Evolutionary conservation across 2,329 filamentous ascomycete genomes (phyloP), one percentile per base, ranked within the genome.

Genomic region (Exophiala mesophila): DNA sequence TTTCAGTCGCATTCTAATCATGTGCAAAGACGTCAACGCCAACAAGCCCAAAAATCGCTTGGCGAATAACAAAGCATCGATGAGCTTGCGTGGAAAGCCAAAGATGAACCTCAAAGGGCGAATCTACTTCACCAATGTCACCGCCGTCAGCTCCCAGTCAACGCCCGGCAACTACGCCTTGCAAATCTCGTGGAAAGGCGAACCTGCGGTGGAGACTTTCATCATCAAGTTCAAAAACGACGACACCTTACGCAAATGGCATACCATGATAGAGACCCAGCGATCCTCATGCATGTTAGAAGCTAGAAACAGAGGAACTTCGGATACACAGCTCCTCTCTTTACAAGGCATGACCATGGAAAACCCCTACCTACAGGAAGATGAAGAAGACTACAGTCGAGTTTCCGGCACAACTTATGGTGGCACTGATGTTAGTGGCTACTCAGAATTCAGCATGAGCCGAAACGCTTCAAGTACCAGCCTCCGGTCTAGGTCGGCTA

Each of bases 71-170:
- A 88, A 85, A 62, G 85, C 88, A 42, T 90, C 87, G 60, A 82
- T 71, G 13, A 59, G 71, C 12, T 82, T 78, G 61, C 85, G 79
- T 57, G 84, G 83, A 30, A 95, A 90, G 65, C 69, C 73, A 19
- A 78, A 76, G 54, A 73, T 97, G 48, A 89, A 96, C 65, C 75
- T 98, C 20, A 98, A 98, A 66, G 92, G 92, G 28, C 81, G 92
- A 38, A 98, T 98, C 57, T 97, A 96, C 68, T 97, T 98, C 89
- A 88, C 89, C 55, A 98, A 98, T 59, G 90, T 98, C 41, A 97
- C 89, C 28, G 88, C 96, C 63, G 83, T 95, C n/a, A 73, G 95
- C 30, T 89, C 85, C 13, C 73, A 92, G 46, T 81, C 83, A 36
- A 95, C 89, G 64, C 86, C 88, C 65, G 88, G 89, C 35, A 90